Evolutionary conservation across 805 yeast genomes (phyloP), one percentile per base, ranked within the genome.

Genomic region (Ogataea nitratoaversa): DNA sequence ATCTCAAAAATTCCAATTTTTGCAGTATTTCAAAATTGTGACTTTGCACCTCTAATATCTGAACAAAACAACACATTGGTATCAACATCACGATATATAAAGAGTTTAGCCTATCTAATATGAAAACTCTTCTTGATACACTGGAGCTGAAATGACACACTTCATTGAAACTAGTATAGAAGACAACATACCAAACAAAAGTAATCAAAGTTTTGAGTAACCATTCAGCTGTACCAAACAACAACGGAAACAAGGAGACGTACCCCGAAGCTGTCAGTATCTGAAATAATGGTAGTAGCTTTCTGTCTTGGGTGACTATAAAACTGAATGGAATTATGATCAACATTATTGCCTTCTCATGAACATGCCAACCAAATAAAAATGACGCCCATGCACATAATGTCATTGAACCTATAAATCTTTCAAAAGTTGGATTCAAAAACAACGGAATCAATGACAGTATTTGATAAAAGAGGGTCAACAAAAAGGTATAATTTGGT

Each of bases 321-420:
- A 93, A 82, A 6, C 93, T 74, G 60, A 87, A 80, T 1, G 99
- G 99, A 49, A 93, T 76, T 8, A 93, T 84, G 3, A 91, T 82
- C 17, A 90, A 61, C 71, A 93, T 72, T n/a, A 93, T 78, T 0
- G 98, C 98, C 71, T 93, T 93, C 63, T 93, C 99, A 65, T 93
- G 99, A 19, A 93, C 99, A 57, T 93, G 98, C 97, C 98, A 93
- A 5, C 99, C 99, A 63, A 93, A 93, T 36, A 93, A 65, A 56
- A 86, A 93, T 2, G 96, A 84, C 0, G 96, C 81, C 64, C 78
- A 87, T 4, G 95, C 98, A 63, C 98, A 91, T 35, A 91, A 70
- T 0, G 96, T 83, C 52, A 93, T 64, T 1, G 90, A 77, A 0
- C 95, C 96, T 14, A 90, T 60, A 51, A 93, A 93, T 48, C 95